Conservation (phyloP, 192 early-diverging fungal species). For the Umbelopsis ramanniana region DNA sequence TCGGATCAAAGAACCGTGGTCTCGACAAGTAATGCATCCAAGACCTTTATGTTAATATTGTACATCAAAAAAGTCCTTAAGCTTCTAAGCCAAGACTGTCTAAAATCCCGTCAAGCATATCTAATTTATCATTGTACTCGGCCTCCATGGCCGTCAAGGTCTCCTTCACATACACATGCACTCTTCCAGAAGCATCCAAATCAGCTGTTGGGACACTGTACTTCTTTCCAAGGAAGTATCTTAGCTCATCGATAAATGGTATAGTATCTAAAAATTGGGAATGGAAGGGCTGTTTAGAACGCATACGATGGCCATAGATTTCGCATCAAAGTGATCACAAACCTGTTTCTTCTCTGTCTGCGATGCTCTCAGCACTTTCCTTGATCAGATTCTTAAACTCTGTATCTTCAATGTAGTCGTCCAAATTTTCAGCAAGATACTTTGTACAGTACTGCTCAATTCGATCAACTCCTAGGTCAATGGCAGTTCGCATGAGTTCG, state of each 20-base stretch:
- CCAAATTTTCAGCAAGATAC: slow-evolving; percentile 49
- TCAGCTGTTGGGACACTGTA: slow-evolving; percentile 32
- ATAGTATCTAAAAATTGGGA: slow-evolving; percentile 44
- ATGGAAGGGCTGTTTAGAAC: not conserved
- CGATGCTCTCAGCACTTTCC: slow-evolving; percentile 45
- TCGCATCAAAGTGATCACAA: not conserved
- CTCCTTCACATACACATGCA: slow-evolving; percentile 39
- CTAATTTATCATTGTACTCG: slow-evolving; percentile 45
- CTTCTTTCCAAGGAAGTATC: slow-evolving; percentile 48
- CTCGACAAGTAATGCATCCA: no score
- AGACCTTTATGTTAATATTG: not conserved
- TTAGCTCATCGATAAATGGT: slow-evolving; percentile 57
- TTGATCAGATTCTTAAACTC: slow-evolving; percentile 41
- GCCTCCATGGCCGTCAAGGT: slow-evolving; percentile 33
- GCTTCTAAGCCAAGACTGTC: slow-evolving; percentile 45
- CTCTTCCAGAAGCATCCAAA: slow-evolving; percentile 30
- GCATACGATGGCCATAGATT: not conserved
- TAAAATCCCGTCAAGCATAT: slow-evolving; percentile 47
- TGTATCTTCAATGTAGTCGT: slow-evolving; percentile 26
- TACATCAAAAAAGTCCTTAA: slow-evolving; percentile 18
- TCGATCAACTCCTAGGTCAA: slow-evolving; percentile 49
- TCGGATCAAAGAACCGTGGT: no score
- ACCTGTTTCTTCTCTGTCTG: slow-evolving; percentile 47
- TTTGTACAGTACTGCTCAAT: slow-evolving; percentile 49
- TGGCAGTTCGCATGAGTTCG: slow-evolving; percentile 37